These are phyloP conservation scores for Orobanche coerulescens DNA, from an alignment of 257 asterid genomes.

Conservation along the genomic window DNA sequence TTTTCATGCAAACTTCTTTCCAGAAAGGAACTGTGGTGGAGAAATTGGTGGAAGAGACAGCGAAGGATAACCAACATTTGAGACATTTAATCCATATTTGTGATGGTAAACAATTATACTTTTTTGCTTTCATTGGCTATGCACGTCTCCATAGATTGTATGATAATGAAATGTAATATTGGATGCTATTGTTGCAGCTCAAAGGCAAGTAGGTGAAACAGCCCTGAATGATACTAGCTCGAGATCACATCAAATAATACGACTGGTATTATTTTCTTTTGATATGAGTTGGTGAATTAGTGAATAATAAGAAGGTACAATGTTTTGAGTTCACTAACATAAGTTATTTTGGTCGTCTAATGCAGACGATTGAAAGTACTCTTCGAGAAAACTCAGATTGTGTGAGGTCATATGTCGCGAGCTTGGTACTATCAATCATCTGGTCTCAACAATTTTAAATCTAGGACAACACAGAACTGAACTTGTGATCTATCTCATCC, in stretches of 20 bases:
- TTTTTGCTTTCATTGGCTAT: constrained; percentile 14
- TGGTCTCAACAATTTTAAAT: background rate
- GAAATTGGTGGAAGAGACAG: constrained; percentile 86
- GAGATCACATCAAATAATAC: constrained; percentile 87
- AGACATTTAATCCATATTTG: constrained; percentile 64
- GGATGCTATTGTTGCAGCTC: constrained; percentile 49
- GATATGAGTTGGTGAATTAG: background rate
- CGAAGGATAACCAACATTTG: constrained; percentile 68
- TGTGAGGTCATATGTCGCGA: constrained; percentile 89
- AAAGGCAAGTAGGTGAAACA: constrained; percentile 95
- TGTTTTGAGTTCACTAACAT: constrained; percentile 17
- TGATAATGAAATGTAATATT: constrained; percentile 9
- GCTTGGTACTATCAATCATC: constrained; percentile 52
- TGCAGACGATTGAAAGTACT: constrained; percentile 85
- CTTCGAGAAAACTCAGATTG: constrained; percentile 84
- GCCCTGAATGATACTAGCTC: constrained; percentile 91
- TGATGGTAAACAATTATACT: constrained; percentile 44
- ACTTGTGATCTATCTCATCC: background rate
- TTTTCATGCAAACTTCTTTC: constrained; percentile 17
- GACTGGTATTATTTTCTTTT: constrained; percentile 52
- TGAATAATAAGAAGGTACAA: background rate
- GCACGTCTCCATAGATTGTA: background rate
- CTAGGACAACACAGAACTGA: background rate
- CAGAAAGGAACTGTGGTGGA: constrained; percentile 93
- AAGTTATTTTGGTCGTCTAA: constrained; percentile 23